Conservation (phyloP, 1,284 basidiomycete species). For the Cryptococcus amylolentus region DNA sequence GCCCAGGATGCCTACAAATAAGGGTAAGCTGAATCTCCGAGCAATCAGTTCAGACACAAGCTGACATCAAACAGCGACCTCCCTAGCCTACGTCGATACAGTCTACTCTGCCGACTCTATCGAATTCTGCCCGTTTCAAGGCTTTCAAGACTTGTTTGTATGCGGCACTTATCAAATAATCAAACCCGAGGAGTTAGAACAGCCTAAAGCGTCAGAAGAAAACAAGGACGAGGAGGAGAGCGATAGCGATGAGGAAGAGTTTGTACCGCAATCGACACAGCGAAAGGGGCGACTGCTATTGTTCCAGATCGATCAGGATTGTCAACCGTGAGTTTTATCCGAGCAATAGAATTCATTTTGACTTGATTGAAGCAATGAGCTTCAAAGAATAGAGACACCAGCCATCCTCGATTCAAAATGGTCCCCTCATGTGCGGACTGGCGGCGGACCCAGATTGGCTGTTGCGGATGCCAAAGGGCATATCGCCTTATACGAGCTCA, state of each 20-base stretch:
- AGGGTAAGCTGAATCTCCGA: too few species aligned
- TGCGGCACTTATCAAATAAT: slow-evolving; percentile 84
- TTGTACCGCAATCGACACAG: slow-evolving; percentile 52
- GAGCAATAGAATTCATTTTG: not conserved
- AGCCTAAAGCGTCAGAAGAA: not conserved
- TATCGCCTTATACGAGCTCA: slow-evolving; percentile 62
- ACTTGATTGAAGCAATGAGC: slow-evolving; percentile 54
- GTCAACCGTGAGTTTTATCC: slow-evolving; percentile 34
- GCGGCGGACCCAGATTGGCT: slow-evolving; percentile 54
- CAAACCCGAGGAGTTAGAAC: slow-evolving; percentile 25
- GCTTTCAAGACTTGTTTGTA: slow-evolving; percentile 63
- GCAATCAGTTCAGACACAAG: too few species aligned
- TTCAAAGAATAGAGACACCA: slow-evolving; percentile 68
- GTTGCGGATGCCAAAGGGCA: slow-evolving; percentile 81
- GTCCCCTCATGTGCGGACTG: slow-evolving; percentile 43
- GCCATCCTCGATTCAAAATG: slow-evolving; percentile 93
- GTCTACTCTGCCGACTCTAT: slow-evolving; percentile 80
- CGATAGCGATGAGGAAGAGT: slow-evolving; percentile 36
- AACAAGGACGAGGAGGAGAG: not conserved
- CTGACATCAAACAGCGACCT: slow-evolving; percentile 20
- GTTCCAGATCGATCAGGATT: slow-evolving; percentile 54
- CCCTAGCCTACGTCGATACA: slow-evolving; percentile 59
- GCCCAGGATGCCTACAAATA: too few species aligned
- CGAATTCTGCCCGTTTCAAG: slow-evolving; percentile 76
- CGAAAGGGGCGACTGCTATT: slow-evolving; percentile 59